phyloP scores from a whole-genome alignment of 768 basidiomycete genomes.

The Leucosporidium scottii region DNA sequence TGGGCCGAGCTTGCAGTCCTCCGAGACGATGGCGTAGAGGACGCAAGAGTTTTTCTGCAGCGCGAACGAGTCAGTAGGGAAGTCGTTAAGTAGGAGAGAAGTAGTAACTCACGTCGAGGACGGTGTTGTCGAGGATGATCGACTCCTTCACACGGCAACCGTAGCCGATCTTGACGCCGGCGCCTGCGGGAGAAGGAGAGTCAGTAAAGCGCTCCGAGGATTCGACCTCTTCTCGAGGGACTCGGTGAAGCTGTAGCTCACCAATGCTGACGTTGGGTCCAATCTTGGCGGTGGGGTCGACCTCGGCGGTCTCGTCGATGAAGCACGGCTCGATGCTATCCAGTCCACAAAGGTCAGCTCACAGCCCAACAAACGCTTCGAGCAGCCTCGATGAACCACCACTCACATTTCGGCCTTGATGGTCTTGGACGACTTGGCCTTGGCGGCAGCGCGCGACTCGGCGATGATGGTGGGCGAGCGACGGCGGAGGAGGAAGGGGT shows the following conservation, averaged over 20 bases:
- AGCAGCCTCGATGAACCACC: too few relatives aligned
- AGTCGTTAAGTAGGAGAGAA: not conserved
- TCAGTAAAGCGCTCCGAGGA: too few relatives aligned
- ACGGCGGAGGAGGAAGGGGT: constrained; percentile 42
- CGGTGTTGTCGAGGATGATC: constrained; percentile 44
- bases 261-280: constrained; percentile 46
- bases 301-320: constrained; percentile 45
- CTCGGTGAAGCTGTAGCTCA: too few relatives aligned
- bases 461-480: constrained; percentile 38
- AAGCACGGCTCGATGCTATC: constrained; percentile 44
- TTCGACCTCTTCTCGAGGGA: too few relatives aligned
- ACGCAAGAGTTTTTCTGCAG: constrained; percentile 42
- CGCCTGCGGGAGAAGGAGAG: not conserved
- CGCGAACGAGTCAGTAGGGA: not conserved
- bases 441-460: constrained; percentile 32
- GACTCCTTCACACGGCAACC: constrained; percentile 45
- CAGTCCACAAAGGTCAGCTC: constrained; percentile 7
- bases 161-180: constrained; percentile 41
- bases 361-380: too few relatives aligned
- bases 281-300: constrained; percentile 45
- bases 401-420: not conserved
- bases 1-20: constrained; percentile 45
- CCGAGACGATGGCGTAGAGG: constrained; percentile 44
- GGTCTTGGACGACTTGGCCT: constrained; percentile 2
- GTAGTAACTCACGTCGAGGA: constrained; percentile 39